These are phyloP conservation scores for Sphaerostilbella broomeana DNA, from an alignment of 2,329 filamentous ascomycete genomes.

Conservation along the genomic window DNA sequence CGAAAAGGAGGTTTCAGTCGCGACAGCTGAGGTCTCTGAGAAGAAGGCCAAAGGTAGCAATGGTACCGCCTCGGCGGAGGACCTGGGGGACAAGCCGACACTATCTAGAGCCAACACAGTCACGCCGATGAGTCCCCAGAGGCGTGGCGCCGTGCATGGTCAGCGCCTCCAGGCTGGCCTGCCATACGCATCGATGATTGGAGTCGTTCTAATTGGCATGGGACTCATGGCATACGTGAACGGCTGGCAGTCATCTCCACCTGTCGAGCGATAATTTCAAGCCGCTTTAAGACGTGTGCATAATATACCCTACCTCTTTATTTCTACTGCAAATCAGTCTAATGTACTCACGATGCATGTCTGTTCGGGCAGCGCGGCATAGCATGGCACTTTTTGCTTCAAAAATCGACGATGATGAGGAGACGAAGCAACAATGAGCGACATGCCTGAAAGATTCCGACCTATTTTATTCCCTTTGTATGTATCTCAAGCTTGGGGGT, in stretches of 20 bases:
- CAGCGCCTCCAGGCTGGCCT: conserved; percentile 46
- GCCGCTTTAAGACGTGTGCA: conserved; percentile 1
- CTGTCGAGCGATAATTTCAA: conserved; percentile 26
- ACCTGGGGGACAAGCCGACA: conserved; percentile 34
- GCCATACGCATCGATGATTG: conserved; percentile 75
- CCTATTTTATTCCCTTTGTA: conserved; percentile 19
- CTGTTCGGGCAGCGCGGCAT: conserved; percentile 18
- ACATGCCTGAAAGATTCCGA: conserved; percentile 22
- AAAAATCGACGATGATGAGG: conserved; percentile 23
- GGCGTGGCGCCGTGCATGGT: conserved; percentile 36
- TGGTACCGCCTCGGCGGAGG: too few species aligned
- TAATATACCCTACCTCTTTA: neutral
- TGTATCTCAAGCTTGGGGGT: conserved; percentile 4
- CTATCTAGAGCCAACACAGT: conserved; percentile 45
- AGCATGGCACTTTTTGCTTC: conserved; percentile 19
- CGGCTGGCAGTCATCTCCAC: conserved; percentile 57
- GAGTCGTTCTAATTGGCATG: conserved; percentile 74
- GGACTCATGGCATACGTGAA: conserved; percentile 84
- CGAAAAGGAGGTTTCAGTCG: conserved; percentile 17
- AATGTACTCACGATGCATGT: conserved; percentile 5
- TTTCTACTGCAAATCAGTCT: conserved; percentile 5
- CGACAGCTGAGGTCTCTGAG: too few species aligned
- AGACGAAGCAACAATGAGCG: conserved; percentile 25
- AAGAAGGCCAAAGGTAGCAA: too few species aligned
- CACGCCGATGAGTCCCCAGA: conserved; percentile 36